Evolutionary conservation across 73 alveolate species (phyloP).

Genomic region (Paramecium pentaurelia): DNA sequence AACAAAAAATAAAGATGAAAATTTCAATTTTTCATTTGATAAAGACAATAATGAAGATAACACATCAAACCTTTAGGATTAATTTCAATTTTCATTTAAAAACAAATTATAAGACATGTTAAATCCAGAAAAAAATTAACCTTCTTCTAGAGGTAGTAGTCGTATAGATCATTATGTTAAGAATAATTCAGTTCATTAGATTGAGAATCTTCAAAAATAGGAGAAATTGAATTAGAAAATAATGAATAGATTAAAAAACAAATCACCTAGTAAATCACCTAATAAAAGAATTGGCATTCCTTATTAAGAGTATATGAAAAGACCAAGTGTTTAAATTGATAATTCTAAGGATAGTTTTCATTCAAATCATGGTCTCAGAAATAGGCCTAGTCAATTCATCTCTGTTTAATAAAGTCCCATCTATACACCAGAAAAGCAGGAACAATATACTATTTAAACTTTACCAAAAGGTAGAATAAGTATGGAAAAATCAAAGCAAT

Average conservation of each 20-base stretch:
- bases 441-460: not conserved
- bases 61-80: not conserved
- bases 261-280: not conserved
- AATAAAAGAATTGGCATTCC: constrained; percentile 4
- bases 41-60: not conserved
- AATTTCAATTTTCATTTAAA: constrained; percentile 7
- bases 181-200: not conserved
- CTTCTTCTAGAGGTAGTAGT: not conserved
- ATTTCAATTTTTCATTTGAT: not conserved
- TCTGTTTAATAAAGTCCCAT: not conserved
- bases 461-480: not conserved
- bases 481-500: not conserved
- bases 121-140: not conserved
- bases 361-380: not conserved
- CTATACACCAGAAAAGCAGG: not conserved
- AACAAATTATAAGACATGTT: not conserved
- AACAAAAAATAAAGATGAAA: not conserved
- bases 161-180: not conserved
- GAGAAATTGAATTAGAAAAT: not conserved
- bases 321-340: not conserved
- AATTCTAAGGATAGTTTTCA: not conserved
- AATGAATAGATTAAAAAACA: not conserved
- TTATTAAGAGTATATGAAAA: not conserved
- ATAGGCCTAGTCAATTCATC: not conserved
- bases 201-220: not conserved